Percentiles rank a stretch among this genome's conserved stretches.
Evolutionary conservation across 305 asterid species (phyloP).

Genomic region (Salvia sclarea): DNA sequence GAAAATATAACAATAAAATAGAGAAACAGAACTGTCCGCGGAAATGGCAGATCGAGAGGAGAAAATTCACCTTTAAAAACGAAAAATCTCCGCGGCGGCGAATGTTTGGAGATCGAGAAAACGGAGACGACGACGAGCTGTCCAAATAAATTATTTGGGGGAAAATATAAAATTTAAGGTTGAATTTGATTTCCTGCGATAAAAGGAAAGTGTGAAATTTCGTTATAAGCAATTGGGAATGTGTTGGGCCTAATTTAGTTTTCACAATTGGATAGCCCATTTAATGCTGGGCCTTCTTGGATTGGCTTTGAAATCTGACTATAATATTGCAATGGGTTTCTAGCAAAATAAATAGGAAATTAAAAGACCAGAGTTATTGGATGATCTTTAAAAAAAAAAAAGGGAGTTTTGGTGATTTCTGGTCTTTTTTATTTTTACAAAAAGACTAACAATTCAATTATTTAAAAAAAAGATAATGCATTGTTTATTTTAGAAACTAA

Average conservation of each 20-base stretch:
- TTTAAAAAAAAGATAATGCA: no score
- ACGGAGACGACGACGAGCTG: constrained; percentile 9
- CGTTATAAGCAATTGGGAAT: no score
- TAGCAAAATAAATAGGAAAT: no score
- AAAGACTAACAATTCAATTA: no score
- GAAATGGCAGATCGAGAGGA: constrained; percentile 5
- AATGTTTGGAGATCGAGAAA: constrained; percentile 25
- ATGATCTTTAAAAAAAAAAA: no score
- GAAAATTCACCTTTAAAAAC: constrained; percentile 20
- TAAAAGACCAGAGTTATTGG: no score
- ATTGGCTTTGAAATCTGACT: no score
- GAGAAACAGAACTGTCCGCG: not conserved
- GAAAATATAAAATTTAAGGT: not conserved
- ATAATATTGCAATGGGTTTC: no score
- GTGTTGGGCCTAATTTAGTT: not conserved
- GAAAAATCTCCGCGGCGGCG: constrained; percentile 18
- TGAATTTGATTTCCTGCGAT: not conserved
- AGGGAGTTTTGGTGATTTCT: no score
- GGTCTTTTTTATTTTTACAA: no score
- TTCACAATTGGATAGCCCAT: not conserved
- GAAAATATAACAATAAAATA: not conserved
- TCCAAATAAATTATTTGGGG: constrained; percentile 4
- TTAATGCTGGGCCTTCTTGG: no score
- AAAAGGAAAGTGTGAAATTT: not conserved
- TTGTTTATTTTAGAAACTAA: no score